phyloP scores from a whole-genome alignment of 2,329 filamentous ascomycete genomes.

The Rugonectria rugulosa region DNA sequence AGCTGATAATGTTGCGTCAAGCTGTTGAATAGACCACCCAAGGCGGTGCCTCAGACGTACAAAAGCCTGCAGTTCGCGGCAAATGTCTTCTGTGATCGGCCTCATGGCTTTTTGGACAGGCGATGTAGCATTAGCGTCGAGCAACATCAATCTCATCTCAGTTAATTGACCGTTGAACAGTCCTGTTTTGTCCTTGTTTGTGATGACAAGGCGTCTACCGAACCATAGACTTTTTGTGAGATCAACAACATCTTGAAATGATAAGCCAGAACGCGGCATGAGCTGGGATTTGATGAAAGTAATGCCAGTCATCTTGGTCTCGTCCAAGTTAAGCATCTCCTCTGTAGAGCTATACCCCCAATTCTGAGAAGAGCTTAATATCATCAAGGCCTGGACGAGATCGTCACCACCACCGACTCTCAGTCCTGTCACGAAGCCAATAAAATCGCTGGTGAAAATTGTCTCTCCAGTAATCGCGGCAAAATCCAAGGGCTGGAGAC shows the following conservation, averaged over 20 bases:
- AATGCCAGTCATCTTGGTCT: neutral
- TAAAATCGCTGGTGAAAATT: neutral
- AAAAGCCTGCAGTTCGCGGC: neutral
- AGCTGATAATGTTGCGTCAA: neutral
- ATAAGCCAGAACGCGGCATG: neutral
- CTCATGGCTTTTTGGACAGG: neutral
- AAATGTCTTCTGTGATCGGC: neutral
- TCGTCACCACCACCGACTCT: neutral
- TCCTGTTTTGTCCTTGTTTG: neutral
- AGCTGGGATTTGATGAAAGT: neutral
- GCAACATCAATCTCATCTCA: neutral
- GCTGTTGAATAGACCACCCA: neutral
- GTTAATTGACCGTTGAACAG: neutral
- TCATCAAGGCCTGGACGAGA: neutral
- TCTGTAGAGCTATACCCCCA: neutral
- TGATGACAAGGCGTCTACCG: neutral
- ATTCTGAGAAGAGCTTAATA: neutral
- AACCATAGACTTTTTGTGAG: neutral
- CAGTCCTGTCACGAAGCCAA: neutral
- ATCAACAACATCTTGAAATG: neutral
- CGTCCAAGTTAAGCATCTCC: neutral
- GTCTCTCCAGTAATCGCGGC: neutral
- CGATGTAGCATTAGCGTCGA: neutral
- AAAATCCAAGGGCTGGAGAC: neutral
- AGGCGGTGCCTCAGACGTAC: neutral